Percentiles rank a stretch among this genome's conserved stretches.
Evolutionary conservation across 495 filamentous ascomycete species (phyloP).

Genomic region (Hypoxylon lenormandii): DNA sequence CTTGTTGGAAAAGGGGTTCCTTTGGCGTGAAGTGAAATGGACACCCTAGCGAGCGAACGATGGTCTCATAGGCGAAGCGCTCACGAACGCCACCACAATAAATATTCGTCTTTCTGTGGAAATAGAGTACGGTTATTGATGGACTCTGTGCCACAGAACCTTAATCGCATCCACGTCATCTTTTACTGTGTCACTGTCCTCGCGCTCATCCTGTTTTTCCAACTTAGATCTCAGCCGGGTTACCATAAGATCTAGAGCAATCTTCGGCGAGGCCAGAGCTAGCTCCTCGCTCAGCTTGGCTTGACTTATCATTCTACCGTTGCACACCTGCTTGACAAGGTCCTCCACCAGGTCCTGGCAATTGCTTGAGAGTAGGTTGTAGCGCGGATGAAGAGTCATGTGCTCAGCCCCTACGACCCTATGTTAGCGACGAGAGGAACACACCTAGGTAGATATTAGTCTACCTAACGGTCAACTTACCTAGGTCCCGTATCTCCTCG

Average conservation of each 20-base stretch:
- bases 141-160: conserved; percentile 22
- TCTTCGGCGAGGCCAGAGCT: conserved; percentile 34
- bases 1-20: too few species aligned
- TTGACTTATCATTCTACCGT: conserved; percentile 41
- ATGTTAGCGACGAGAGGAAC: conserved; percentile 10
- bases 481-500: conserved; percentile 40
- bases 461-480: conserved; percentile 18
- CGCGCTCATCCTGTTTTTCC: conserved; percentile 31
- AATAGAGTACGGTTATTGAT: conserved; percentile 7
- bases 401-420: conserved; percentile 30
- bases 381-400: conserved; percentile 41
- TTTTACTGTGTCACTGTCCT: conserved; percentile 33
- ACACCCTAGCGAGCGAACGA: too few species aligned
- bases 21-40: too few species aligned
- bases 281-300: conserved; percentile 42
- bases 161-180: conserved; percentile 33
- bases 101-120: background rate
- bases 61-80: background rate
- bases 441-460: background rate
- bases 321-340: conserved; percentile 38
- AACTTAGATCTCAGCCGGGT: conserved; percentile 37
- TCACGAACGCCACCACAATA: background rate
- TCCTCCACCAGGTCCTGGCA: conserved; percentile 45
- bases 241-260: conserved; percentile 42
- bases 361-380: conserved; percentile 42